Evolutionary conservation across 768 basidiomycete species (phyloP).

Genomic region (Asterophora parasitica): DNA sequence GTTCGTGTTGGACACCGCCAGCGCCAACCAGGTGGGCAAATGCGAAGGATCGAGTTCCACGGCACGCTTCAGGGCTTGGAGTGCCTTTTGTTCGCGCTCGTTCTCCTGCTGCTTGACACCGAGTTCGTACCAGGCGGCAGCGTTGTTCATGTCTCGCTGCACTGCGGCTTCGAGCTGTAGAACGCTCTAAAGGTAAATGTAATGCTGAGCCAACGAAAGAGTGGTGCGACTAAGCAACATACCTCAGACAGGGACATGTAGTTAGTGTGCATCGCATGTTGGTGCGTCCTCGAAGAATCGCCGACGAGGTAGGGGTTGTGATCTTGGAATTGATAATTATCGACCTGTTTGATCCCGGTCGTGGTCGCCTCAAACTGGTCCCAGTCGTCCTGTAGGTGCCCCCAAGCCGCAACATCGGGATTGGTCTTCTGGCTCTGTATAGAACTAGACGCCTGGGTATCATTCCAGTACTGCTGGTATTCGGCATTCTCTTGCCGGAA

Average conservation of each 20-base stretch:
- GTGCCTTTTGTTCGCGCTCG: conserved; percentile 88
- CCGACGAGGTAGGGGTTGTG: conserved; percentile 77
- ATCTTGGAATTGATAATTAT: conserved; percentile 65
- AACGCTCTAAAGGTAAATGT: conserved; percentile 53
- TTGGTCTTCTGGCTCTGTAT: conserved; percentile 13
- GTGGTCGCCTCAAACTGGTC: conserved; percentile 75
- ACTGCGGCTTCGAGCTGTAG: conserved; percentile 88
- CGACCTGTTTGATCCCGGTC: conserved; percentile 52
- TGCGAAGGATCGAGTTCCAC: conserved; percentile 75
- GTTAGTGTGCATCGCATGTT: conserved; percentile 35
- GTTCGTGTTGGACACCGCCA: conserved; percentile 89
- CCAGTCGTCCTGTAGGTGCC: conserved; percentile 70
- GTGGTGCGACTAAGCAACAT: conserved; percentile 9
- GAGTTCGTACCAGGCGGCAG: conserved; percentile 82
- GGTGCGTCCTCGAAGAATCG: conserved; percentile 50
- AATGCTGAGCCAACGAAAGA: conserved; percentile 13
- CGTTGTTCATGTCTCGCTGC: conserved; percentile 67
- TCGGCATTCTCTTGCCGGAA: conserved; percentile 68
- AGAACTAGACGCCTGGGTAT: conserved; percentile 19
- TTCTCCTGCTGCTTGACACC: conserved; percentile 98
- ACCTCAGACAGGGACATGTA: conserved; percentile 40
- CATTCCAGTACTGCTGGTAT: conserved; percentile 50
- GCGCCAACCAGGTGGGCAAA: conserved; percentile 82
- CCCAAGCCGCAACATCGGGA: conserved; percentile 46
- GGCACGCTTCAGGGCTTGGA: conserved; percentile 78